Evolutionary conservation across 208 protist genomes (phyloP).

Genomic region (Kentomonas sorsogonicus): DNA sequence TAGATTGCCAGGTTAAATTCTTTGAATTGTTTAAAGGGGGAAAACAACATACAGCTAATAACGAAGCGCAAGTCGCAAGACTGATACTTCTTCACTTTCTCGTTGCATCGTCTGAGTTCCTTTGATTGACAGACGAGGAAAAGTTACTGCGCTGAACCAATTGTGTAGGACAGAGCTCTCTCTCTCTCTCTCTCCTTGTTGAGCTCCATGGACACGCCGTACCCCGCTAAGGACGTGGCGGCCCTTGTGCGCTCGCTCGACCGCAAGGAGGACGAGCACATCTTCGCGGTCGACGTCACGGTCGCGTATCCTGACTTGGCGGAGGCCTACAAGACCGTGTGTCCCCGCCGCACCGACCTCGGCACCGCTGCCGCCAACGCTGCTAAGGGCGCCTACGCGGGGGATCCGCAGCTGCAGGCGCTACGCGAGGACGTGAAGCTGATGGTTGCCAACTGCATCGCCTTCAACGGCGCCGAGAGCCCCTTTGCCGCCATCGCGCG

Average conservation of each 20-base stretch:
- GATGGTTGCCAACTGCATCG: constrained; percentile 84
- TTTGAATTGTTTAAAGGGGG: too few species aligned
- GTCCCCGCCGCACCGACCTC: constrained; percentile 70
- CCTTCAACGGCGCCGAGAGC: constrained; percentile 65
- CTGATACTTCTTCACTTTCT: too few species aligned
- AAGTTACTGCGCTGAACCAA: too few species aligned
- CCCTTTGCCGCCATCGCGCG: constrained; percentile 40
- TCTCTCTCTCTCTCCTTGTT: too few species aligned
- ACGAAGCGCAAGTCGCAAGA: too few species aligned
- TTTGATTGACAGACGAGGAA: too few species aligned
- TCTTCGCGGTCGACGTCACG: constrained; percentile 77
- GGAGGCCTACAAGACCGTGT: constrained; percentile 63
- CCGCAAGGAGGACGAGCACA: constrained; percentile 56
- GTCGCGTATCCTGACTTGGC: constrained; percentile 70
- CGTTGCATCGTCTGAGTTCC: too few species aligned
- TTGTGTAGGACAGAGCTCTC: too few species aligned
- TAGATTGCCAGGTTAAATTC: too few species aligned
- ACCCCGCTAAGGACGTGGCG: constrained; percentile 57
- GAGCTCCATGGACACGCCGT: too few species aligned
- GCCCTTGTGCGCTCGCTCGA: constrained; percentile 64
- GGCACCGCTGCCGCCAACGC: constrained; percentile 61
- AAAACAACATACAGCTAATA: too few species aligned
- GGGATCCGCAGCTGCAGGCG: constrained; percentile 38
- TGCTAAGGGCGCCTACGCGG: constrained; percentile 48
- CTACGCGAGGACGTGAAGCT: constrained; percentile 65